Base-by-base conservation (phyloP, 192 early-diverging fungal genomes). In the Funneliformis geosporum region DNA sequence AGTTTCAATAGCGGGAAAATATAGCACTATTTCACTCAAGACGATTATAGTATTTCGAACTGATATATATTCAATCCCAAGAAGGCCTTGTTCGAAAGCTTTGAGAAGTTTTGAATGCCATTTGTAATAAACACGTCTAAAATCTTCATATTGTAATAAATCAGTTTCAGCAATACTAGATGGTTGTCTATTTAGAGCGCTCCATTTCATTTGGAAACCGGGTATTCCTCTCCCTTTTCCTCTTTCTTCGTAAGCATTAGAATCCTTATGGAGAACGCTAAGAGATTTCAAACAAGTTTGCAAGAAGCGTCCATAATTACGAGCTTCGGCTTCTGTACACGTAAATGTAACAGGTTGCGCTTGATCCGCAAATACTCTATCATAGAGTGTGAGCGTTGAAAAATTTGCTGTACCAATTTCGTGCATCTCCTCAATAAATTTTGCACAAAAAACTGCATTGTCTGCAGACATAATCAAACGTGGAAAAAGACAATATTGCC, bases 401-500 rank as follows among this genome's bases (percentile, higher is more conserved):
- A 96, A 91, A 68, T 93, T 92, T 21, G 84, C 83, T 0, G 90
- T 88, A 12, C 90, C 92, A 7, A 95, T 78, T 6, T 84, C 82
- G 65, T 96, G 95, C 88, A 95, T 89, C 42, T 89, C 47, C 43
- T 88, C 82, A 28, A 94, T 85, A 79, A 95, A 94, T 78, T 92
- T 89, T 9, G 93, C 92, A 42, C 90, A 91, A 81, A 86, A 96
- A 2, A 91, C 79, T 0, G 95, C 94, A 81, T 96, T 94, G 4
- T 86, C 78, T 10, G 86, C 84, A 3, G 93, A 94, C 4, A 90
- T 83, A 9, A 90, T 59, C 60, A 89, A 84, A 39, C 95, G 86
- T 25, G 94, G 94, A 40, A 87, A 86, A 33, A 96, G 78, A 78
- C 94, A 95, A 79, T 90, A 86, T 72, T 96, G 94, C 16, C 94